phyloP scores from a whole-genome alignment of 2,329 filamentous ascomycete species.

The Ilyonectria sp. region DNA sequence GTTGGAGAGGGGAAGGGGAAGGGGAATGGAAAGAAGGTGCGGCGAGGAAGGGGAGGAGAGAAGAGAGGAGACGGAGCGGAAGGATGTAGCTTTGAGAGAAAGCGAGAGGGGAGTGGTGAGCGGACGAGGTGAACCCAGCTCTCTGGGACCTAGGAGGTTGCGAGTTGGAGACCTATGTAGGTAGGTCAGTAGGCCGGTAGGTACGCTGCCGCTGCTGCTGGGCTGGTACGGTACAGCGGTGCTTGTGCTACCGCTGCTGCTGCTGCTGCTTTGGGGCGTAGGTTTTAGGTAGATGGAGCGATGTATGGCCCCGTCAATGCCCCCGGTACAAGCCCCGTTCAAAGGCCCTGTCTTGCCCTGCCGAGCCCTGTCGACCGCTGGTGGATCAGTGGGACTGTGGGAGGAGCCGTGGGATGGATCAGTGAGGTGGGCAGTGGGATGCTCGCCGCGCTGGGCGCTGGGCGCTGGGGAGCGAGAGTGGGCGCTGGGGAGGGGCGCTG shows the following conservation, averaged over 20 bases:
- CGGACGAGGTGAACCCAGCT: conserved; percentile 22
- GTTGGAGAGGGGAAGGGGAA: conserved; percentile 23
- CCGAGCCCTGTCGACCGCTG: conserved; percentile 31
- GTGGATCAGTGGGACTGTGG: conserved; percentile 17
- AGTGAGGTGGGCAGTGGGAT: neutral
- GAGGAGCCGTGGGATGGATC: neutral
- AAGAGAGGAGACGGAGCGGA: conserved; percentile 4
- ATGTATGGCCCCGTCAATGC: conserved; percentile 11
- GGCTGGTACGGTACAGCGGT: neutral
- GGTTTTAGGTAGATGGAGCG: conserved; percentile 34
- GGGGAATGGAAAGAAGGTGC: conserved; percentile 13
- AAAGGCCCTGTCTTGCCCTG: conserved; percentile 15
- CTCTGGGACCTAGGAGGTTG: conserved; percentile 31
- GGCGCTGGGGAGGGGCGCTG: conserved; percentile 23
- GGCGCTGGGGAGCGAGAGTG: conserved; percentile 17
- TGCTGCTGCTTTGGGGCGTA: conserved; percentile 28
- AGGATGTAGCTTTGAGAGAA: conserved; percentile 16
- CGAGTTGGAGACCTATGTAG: neutral
- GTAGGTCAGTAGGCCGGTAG: neutral
- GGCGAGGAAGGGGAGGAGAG: neutral
- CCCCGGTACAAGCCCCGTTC: conserved; percentile 16
- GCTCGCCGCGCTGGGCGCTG: conserved; percentile 28
- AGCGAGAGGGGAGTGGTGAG: neutral
- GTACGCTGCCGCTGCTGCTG: conserved; percentile 15
- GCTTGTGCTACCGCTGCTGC: conserved; percentile 3